phyloP scores from a whole-genome alignment of 1,139 yeast genomes.

The Taphrina pruni region DNA sequence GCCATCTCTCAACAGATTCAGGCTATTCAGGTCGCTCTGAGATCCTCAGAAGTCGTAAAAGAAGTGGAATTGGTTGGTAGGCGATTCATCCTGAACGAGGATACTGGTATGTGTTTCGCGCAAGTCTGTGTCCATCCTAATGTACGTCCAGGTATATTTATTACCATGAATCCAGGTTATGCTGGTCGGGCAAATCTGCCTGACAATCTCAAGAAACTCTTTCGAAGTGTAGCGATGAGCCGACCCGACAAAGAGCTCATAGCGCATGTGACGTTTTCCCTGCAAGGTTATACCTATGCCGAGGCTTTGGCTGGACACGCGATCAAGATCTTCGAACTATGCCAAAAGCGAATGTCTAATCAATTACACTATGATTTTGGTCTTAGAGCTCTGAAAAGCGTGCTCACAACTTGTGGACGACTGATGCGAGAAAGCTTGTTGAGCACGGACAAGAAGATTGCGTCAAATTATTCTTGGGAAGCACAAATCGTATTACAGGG shows the following conservation, averaged over 20 bases:
- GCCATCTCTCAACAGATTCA: slow-evolving; percentile 87
- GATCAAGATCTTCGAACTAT: slow-evolving; percentile 62
- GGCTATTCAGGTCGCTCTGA: slow-evolving; percentile 65
- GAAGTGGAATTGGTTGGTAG: slow-evolving; percentile 62
- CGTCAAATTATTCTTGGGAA: slow-evolving; percentile 51
- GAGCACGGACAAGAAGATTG: slow-evolving; percentile 1
- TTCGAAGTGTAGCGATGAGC: slow-evolving; percentile 76
- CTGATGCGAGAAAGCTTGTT: slow-evolving; percentile 52
- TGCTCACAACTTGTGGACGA: slow-evolving; percentile 65
- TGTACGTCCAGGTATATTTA: slow-evolving; percentile 64
- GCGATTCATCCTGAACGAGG: slow-evolving; percentile 56
- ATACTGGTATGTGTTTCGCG: slow-evolving; percentile 48
- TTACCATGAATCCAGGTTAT: slow-evolving; percentile 92
- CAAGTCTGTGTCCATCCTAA: not conserved
- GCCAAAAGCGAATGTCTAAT: slow-evolving; percentile 55
- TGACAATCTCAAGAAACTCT: slow-evolving; percentile 80
- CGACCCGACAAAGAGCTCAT: slow-evolving; percentile 73
- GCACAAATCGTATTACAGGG: slow-evolving; percentile 59
- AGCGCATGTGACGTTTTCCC: slow-evolving; percentile 70
- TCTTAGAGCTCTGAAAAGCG: slow-evolving; percentile 74
- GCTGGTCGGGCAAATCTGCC: slow-evolving; percentile 84
- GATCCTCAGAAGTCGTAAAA: slow-evolving; percentile 42
- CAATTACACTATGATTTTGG: slow-evolving; percentile 93
- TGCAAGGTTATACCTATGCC: slow-evolving; percentile 72
- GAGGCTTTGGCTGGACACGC: slow-evolving; percentile 57